Conservation (phyloP, 1,284 basidiomycete species). For the Cutaneotrichosporon sp. region DNA sequence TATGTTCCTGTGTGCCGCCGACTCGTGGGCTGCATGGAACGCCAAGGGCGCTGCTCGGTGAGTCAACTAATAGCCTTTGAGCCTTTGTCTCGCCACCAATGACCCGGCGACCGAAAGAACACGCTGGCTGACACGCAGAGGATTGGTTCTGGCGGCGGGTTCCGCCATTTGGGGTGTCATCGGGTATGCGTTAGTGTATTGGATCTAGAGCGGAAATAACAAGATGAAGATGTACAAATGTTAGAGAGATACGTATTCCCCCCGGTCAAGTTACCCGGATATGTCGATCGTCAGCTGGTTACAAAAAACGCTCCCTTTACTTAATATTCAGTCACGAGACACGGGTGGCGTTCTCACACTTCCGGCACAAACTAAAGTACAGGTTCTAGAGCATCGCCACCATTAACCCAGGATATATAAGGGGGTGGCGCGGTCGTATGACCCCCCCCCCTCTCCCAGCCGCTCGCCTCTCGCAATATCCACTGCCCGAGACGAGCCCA, state of each 20-base stretch:
- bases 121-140: not conserved
- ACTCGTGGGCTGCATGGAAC: not conserved
- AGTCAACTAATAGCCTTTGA: not conserved
- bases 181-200: conserved; percentile 16
- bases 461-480: too few relatives aligned
- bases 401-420: too few relatives aligned
- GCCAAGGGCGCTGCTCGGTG: not conserved
- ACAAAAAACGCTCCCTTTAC: too few relatives aligned
- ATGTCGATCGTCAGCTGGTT: not conserved
- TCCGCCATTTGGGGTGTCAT: conserved; percentile 41
- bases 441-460: not conserved
- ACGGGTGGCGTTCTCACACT: not conserved
- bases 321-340: conserved; percentile 1
- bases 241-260: too few relatives aligned
- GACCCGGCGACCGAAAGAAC: not conserved
- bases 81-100: too few relatives aligned
- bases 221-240: not conserved
- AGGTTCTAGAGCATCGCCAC: not conserved
- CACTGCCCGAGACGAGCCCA: not conserved
- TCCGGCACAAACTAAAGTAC: not conserved
- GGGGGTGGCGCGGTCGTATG: not conserved
- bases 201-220: not conserved
- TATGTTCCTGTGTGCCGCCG: not conserved
- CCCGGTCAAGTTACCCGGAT: not conserved
- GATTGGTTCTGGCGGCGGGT: conserved; percentile 44